Evolutionary conservation across 1,284 basidiomycete species (phyloP).

Genomic region (Tilletia walkeri): DNA sequence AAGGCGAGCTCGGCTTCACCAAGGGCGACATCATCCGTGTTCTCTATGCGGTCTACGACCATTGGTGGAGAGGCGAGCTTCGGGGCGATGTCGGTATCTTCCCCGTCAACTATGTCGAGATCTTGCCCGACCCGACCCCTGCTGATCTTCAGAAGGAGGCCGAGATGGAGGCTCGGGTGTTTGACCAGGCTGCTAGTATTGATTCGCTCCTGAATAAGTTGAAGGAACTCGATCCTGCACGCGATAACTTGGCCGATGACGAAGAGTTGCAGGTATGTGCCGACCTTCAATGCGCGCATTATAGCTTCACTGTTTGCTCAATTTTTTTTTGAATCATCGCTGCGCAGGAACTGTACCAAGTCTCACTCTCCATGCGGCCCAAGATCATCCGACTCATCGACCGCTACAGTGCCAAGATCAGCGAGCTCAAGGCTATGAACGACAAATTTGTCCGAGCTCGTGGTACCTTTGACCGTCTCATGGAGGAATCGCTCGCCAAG

Average conservation of each 20-base stretch:
- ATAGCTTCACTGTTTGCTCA: no score
- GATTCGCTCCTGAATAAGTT: constrained; percentile 82
- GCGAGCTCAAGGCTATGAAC: constrained; percentile 80
- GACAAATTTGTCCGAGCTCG: constrained; percentile 80
- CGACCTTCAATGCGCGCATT: not conserved
- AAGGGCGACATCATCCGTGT: constrained; percentile 95
- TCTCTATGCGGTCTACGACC: constrained; percentile 88
- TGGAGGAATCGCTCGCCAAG: constrained; percentile 79
- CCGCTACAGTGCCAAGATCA: constrained; percentile 67
- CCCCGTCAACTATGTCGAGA: constrained; percentile 95
- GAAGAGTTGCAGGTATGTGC: constrained; percentile 74
- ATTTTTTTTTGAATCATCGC: not conserved
- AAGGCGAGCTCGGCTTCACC: constrained; percentile 87
- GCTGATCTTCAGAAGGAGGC: constrained; percentile 78
- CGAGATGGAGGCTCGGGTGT: constrained; percentile 83
- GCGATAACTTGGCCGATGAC: constrained; percentile 85
- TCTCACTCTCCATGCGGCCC: constrained; percentile 80
- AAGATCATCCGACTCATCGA: constrained; percentile 96
- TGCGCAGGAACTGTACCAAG: constrained; percentile 78
- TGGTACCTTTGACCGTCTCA: constrained; percentile 81
- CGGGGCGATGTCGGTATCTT: constrained; percentile 94
- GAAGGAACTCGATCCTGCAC: constrained; percentile 68
- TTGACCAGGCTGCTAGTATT: constrained; percentile 78
- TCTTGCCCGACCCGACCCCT: constrained; percentile 79
- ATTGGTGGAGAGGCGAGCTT: constrained; percentile 97